Evolutionary conservation across 257 asterid genomes (phyloP), one percentile per base, ranked within the genome.

Genomic region (Ligustrum vulgare): DNA sequence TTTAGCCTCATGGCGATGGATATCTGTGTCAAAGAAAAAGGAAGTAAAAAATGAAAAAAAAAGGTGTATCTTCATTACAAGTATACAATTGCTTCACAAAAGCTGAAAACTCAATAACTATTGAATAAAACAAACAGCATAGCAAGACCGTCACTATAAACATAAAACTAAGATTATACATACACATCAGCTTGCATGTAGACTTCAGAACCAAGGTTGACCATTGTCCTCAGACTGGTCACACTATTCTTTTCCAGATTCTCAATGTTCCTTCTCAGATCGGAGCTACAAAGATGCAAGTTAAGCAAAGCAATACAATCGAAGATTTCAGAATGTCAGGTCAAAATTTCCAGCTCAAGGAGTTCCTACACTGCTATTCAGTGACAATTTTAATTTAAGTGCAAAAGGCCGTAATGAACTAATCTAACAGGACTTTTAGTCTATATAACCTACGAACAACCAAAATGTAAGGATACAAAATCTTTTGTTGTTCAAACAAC

Each of bases 151-250:
- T 43, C 36, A 75, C 64, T 68, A 20, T 54, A 41, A 37, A 62
- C 49, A 69, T 28, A 73, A 18, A 69, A 39, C 47, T 69, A 77
- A 67, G 33, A 82, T 51, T 58, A 78, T 7, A 62, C 94, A 56
- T 88, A 94, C 98, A 91, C 97, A 66, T 90, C 94, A 78, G 98
- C 98, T 87, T 90, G 97, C 83, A 82, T 72, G 72, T 89, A 94
- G 49, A 94, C 88, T 84, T 94, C 98, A 74, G 97, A 88, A 36
- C 97, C 98, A 77, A 94, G 87, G 87, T 94, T 94, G 79, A 92
- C 97, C 82, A 89, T 64, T 10, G 96, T 86, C 85, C 71, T 86
- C 85, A 94, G 78, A 80, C 91, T 89, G 65, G 97, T 87, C 58
- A 92, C 97, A 56, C 88, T 86, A 82, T 94, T 86, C 80, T 87